Evolutionary conservation across 192 early-diverging fungal genomes (phyloP).

Genomic region (Spizellomyces sp.): DNA sequence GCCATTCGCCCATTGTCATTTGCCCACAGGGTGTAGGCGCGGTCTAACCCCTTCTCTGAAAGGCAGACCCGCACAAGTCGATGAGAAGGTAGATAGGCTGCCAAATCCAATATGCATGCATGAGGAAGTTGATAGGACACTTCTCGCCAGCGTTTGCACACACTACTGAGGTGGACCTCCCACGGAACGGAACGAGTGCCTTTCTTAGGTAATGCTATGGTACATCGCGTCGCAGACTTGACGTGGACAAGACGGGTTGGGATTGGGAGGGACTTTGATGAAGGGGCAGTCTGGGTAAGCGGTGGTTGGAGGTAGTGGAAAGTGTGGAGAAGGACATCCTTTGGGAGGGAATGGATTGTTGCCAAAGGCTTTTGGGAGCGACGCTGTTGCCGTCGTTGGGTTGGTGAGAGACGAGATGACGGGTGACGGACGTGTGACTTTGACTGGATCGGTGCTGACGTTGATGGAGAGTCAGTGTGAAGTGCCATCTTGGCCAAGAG

Average conservation of each 20-base stretch:
- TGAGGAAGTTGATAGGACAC: conserved; percentile 10
- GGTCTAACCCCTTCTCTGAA: background rate
- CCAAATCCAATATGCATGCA: background rate
- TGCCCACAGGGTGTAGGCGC: background rate
- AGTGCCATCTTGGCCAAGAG: no score
- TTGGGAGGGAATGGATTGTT: background rate
- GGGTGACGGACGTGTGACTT: no score
- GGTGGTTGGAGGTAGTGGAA: background rate
- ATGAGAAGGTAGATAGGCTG: conserved; percentile 4
- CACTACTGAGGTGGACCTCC: background rate
- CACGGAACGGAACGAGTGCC: background rate
- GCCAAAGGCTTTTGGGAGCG: background rate
- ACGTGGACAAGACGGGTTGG: background rate
- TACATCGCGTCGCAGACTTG: background rate
- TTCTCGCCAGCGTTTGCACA: background rate
- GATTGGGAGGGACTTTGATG: background rate
- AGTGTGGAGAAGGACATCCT: conserved; percentile 6
- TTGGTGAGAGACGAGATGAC: no score
- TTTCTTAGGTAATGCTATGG: background rate
- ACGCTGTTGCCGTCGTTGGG: no score
- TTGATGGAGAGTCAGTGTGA: no score
- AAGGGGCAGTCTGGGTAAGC: background rate
- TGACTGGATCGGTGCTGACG: no score
- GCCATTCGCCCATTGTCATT: background rate
- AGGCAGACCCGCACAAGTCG: conserved; percentile 3